Evolutionary conservation across 768 basidiomycete species (phyloP), one percentile per base, ranked within the genome.

Genomic region (Lyophyllum atratum): DNA sequence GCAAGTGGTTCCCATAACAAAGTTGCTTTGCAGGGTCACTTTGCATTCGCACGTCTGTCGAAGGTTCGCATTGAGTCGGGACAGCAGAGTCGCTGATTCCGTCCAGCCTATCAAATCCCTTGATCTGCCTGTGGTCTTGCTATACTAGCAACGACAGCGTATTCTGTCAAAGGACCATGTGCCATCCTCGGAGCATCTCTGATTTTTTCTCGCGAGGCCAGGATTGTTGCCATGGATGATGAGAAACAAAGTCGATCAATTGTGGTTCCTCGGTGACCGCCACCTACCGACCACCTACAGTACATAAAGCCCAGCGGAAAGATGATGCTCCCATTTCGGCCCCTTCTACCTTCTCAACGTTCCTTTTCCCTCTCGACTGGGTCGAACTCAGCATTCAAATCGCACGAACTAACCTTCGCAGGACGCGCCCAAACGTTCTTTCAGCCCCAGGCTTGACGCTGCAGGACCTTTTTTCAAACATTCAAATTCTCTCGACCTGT

Each of bases 351-450:
- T 21, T 40, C 25, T 24, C 42, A 42, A 17, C 15, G 25, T 52
- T 12, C 37, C 34, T 47, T 52, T 42, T 54, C 51, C 45, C 54
- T 44, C 55, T 60, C 62, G 63, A 67, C 62, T 58, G 66, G 49
- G 60, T 65, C 66, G 66, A 63, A 42, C 54, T 21, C 45, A 50
- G 54, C 33, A 49, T 47, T 50, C 46, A n/a, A n/a, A 6, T 44
- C 28, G 40, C 31, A 51, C 55, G 26, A 26, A 46, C 11, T 44
- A 33, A 37, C 31, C 31, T 31, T 48, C 37, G 47, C 50, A 54
- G 40, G 49, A 37, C 61, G 58, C 61, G 59, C 45, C n/a, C 46
- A 48, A 25, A 43, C 59, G 44, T 49, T 57, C 58, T 60, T 60
- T 51, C 49, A 65, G 46, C 50, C 46, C 24, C 37, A 51, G 39